Base-by-base conservation (phyloP, 768 basidiomycete genomes). In the Tricholoma furcatifolium region DNA sequence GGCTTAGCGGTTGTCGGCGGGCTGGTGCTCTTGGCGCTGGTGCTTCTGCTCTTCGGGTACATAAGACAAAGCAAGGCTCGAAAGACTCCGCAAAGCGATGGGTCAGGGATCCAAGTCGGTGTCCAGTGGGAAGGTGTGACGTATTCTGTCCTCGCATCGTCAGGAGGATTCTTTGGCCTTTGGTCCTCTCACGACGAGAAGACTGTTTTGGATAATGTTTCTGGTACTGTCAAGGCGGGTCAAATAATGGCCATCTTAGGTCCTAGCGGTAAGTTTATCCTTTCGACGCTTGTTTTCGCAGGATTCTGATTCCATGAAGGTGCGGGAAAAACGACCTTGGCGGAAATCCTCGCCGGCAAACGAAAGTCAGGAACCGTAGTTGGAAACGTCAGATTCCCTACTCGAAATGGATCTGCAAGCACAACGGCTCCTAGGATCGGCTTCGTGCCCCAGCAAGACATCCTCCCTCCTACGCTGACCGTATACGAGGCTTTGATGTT, bases 211-310 rank as follows among this genome's bases (percentile, higher is more conserved):
- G 84, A 91, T 62, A 72, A 73, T 36, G 76, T 93, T 27, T 82
- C 70, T 43, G 95, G 94, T 0, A 67, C 69, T 9, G 81, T 96
- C n/a, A 70, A 73, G 2, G 82, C 91, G 0, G 93, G 95, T 9
- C 81, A 89, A 55, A 84, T 97, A 75, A 85, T 93, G 80, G 91
- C 90, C n/a, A 83, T 97, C 50, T 79, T 98, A 3, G 95, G 95
- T 0, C 93, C 95, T 0, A 91, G 88, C 60, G 94, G 93, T 76
- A 62, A 56, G 70, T 70, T 15, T 10, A n/a, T 45, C 23, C n/a
- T 21, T 6, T 38, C 11, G 4, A 48, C 6, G 7, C 12, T 42
- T 11, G 12, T 30, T 40, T 2, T 11, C 6, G 14, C 18, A 2
- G 7, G 21, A 35, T 14, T 3, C 23, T 7, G 14, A 31, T 6